phyloP scores from a whole-genome alignment of 1,139 yeast genomes.

The Candida sojae region DNA sequence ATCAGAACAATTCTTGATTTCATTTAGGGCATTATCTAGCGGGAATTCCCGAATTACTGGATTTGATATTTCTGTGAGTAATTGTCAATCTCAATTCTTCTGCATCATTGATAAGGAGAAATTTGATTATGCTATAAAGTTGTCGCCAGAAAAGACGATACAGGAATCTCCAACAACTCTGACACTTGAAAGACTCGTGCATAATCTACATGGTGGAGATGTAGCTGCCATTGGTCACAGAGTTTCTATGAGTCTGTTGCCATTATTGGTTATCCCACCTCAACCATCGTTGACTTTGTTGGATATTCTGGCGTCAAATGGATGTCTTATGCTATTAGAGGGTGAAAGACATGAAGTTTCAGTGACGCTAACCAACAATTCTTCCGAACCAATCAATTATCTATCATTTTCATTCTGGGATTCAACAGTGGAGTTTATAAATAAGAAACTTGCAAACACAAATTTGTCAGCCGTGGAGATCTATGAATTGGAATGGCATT shows the following conservation, averaged over 20 bases:
- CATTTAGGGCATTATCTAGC: conserved; percentile 34
- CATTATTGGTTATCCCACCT: conserved; percentile 53
- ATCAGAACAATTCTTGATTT: conserved; percentile 31
- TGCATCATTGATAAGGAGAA: conserved; percentile 31
- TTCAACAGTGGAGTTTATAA: conserved; percentile 69
- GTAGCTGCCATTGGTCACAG: conserved; percentile 17
- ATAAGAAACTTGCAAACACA: conserved; percentile 25
- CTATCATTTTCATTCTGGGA: conserved; percentile 68
- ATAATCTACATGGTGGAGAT: conserved; percentile 23
- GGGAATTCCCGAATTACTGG: conserved; percentile 38
- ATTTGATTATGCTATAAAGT: conserved; percentile 4
- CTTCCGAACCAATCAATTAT: conserved; percentile 56
- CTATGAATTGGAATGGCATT: conserved; percentile 73
- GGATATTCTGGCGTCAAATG: conserved; percentile 57
- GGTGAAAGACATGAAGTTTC: conserved; percentile 64
- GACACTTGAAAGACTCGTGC: conserved; percentile 18
- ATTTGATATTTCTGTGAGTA: conserved; percentile 28
- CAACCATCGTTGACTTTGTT: conserved; percentile 66
- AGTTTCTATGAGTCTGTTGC: conserved; percentile 19
- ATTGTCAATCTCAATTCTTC: conserved; percentile 34
- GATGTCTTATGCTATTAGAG: conserved; percentile 77
- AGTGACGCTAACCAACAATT: conserved; percentile 57
- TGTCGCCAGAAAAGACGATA: neutral
- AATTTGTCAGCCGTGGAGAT: conserved; percentile 57
- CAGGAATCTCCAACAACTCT: neutral